A percentile compares a stretch with the other conserved stretches of the same genome.
Conservation (phyloP, 1,284 basidiomycete genomes). For the Somion occarium region DNA sequence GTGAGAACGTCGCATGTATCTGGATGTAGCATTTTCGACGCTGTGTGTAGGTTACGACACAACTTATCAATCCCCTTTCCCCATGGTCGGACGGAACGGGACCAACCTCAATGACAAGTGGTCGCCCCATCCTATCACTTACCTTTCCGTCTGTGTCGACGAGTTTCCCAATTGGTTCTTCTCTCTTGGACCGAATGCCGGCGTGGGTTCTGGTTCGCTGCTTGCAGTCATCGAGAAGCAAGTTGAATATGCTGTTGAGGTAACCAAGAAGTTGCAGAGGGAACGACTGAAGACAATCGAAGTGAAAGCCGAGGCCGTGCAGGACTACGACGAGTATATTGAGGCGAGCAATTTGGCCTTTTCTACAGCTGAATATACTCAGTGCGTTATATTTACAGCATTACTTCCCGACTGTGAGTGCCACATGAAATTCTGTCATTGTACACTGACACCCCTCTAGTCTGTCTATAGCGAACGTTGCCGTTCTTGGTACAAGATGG, state of each 20-base stretch:
- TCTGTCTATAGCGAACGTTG: conserved; percentile 58
- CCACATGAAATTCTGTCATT: conserved; percentile 32
- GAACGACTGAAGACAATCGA: conserved; percentile 58
- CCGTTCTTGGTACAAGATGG: conserved; percentile 63
- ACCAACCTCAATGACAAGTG: conserved; percentile 44
- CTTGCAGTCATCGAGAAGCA: conserved; percentile 50
- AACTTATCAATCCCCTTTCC: conserved; percentile 43
- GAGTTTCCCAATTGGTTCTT: conserved; percentile 63
- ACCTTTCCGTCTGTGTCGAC: conserved; percentile 49
- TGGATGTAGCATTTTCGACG: not conserved
- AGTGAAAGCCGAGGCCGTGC: conserved; percentile 51
- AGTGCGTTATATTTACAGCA: conserved; percentile 18
- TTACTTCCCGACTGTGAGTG: conserved; percentile 43
- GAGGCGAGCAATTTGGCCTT: conserved; percentile 26
- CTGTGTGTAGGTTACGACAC: conserved; percentile 44
- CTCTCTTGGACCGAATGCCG: conserved; percentile 51
- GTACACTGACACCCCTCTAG: conserved; percentile 24
- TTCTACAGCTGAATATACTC: no score
- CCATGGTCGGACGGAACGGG: conserved; percentile 48
- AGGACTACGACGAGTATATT: conserved; percentile 54
- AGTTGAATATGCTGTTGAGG: conserved; percentile 48
- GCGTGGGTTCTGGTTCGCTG: conserved; percentile 46
- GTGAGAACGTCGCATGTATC: conserved; percentile 12
- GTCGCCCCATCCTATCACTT: conserved; percentile 48
- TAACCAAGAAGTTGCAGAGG: conserved; percentile 52